Evolutionary conservation across 2,329 filamentous ascomycete species (phyloP), one percentile per base, ranked within the genome.

Genomic region (Aspergillus pseudoterreus): DNA sequence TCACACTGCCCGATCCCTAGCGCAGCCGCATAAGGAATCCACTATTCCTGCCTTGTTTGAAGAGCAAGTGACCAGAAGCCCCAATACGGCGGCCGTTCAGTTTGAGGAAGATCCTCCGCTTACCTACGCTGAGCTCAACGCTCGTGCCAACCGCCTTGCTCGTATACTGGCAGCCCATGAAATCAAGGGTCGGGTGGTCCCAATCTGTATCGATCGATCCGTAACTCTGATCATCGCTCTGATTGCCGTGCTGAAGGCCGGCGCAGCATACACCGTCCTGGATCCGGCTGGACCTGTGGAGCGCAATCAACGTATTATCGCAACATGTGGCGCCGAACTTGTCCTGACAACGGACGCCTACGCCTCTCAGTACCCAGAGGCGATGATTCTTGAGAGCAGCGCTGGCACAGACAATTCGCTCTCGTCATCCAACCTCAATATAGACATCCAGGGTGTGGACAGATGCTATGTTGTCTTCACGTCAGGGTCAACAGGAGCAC

Each of bases 241-340:
- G 19, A 15, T 54, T 10, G 49, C 52, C 9, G 36, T 51, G 17
- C 33, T 54, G 14, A 54, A 54, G 32, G 36, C 52, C 17, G 52
- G 52, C 12, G 52, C 43, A 12, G 52, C 52, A 42, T 54, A 46
- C 44, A 49, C 47, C 9, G 36, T 47, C 30, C 38, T 54, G 41
- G 52, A 54, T 45, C 52, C 52, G 3, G 32, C 14, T n/a, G 36
- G 47, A 17, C 52, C 52, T 6, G 11, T 19, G n/a, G 44, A 43
- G 4, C 52, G 52, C n/a, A 45, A 45, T 17, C 21, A 27, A 5
- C 30, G 22, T 33, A 51, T 51, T 17, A 15, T 46, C 15, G 14
- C 30, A 6, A 24, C 39, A 14, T 24, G 17, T 8, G 19, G 39
- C 2, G 43, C 43, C 1, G 21, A n/a, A 2, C 6, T 46, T 22